A percentile compares a stretch with the other conserved stretches of the same genome.
These are phyloP conservation scores for Castanea crenata DNA, from an alignment of 306 rosid species.

Conservation along the genomic window DNA sequence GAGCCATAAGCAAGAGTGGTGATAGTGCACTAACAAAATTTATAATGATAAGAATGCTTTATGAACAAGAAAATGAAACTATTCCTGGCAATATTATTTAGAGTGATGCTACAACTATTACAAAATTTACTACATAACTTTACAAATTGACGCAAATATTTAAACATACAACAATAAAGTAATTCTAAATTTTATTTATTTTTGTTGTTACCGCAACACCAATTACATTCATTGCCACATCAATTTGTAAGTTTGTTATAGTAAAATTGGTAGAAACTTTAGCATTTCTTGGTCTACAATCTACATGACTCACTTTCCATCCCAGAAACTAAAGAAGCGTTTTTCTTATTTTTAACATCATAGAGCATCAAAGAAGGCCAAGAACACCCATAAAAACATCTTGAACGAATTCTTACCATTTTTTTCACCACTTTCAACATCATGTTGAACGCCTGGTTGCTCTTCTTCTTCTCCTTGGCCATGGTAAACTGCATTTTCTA, in stretches of 20 bases:
- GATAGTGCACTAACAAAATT: not conserved
- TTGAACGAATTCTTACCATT: slow-evolving; percentile 32
- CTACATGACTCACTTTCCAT: too few relatives aligned
- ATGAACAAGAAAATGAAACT: not conserved
- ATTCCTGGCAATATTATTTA: not conserved
- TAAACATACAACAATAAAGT: too few relatives aligned
- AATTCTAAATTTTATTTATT: too few relatives aligned
- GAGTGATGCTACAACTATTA: too few relatives aligned
- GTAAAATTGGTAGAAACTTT: too few relatives aligned
- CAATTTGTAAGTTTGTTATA: too few relatives aligned
- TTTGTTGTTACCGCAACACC: too few relatives aligned
- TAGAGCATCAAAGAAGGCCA: not conserved
- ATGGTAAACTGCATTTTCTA: slow-evolving; percentile 16
- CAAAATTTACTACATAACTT: too few relatives aligned
- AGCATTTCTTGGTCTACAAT: too few relatives aligned
- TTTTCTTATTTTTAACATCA: not conserved
- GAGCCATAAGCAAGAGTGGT: not conserved
- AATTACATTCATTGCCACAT: too few relatives aligned
- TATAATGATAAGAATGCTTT: not conserved
- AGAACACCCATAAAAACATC: not conserved
- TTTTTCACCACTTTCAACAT: slow-evolving; percentile 48
- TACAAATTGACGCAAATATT: too few relatives aligned
- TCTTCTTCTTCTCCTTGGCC: slow-evolving; percentile 65
- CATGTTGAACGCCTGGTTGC: slow-evolving; percentile 31
- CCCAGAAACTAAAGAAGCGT: too few relatives aligned